A percentile compares a stretch with the other conserved stretches of the same genome.
These are phyloP conservation scores for Acmispon strigosus DNA, from an alignment of 306 rosid genomes.

Conservation along the genomic window DNA sequence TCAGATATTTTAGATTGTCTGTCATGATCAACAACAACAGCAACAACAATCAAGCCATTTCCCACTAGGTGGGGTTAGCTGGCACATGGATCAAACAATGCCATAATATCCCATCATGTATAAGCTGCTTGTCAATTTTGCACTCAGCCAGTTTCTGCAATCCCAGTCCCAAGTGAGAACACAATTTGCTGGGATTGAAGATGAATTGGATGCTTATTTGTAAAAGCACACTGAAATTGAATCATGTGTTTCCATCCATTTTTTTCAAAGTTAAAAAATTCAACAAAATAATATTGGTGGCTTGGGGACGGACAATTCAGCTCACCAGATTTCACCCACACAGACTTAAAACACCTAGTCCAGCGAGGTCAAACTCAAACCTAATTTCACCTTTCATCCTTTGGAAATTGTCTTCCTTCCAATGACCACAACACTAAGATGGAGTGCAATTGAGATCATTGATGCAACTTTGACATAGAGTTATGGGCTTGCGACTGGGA, in stretches of 20 bases:
- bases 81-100: too few relatives aligned
- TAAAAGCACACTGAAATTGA: neutral
- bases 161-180: neutral
- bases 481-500: neutral
- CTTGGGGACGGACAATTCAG: neutral
- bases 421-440: neutral
- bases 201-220: neutral
- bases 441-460: neutral
- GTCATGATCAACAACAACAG: neutral
- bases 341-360: neutral
- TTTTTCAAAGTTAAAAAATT: neutral
- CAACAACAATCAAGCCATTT: too few relatives aligned
- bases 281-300: neutral
- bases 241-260: neutral
- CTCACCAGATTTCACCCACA: neutral
- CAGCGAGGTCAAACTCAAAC: neutral
- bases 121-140: neutral
- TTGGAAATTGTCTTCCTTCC: neutral
- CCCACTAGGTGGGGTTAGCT: too few relatives aligned
- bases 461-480: neutral
- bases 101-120: too few relatives aligned
- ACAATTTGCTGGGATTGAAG: neutral
- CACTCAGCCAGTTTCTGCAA: neutral
- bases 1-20: neutral
- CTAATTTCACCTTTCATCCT: neutral